These are phyloP conservation scores for Podospora pseudoanserina DNA, from an alignment of 495 filamentous ascomycete genomes.

Conservation along the genomic window DNA sequence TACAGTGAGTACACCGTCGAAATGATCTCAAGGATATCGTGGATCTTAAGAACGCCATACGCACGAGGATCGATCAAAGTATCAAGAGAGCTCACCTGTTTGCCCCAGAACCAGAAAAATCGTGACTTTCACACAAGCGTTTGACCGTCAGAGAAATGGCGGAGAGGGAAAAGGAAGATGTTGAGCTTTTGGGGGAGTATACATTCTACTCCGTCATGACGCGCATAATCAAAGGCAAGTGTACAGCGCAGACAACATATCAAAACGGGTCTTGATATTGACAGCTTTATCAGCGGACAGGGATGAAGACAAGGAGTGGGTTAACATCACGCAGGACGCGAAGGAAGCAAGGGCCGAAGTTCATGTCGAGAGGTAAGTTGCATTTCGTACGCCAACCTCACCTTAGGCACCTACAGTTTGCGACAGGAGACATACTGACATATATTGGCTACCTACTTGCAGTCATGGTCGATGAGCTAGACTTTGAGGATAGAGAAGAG, in stretches of 20 bases:
- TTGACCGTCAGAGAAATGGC: neutral
- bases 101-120: neutral
- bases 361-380: neutral
- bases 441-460: neutral
- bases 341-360: neutral
- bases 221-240: neutral
- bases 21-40: neutral
- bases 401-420: no score
- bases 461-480: neutral
- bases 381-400: neutral
- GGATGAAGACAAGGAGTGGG: neutral
- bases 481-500: neutral
- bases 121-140: neutral
- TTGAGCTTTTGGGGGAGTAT: neutral
- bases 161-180: neutral
- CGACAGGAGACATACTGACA: neutral
- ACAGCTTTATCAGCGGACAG: neutral
- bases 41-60: neutral
- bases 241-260: neutral
- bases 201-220: neutral
- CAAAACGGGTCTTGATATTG: neutral
- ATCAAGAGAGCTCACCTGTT: neutral
- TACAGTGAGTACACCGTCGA: neutral
- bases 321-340: neutral
- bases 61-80: neutral